These are phyloP conservation scores for Cystofilobasidium capitatum DNA, from an alignment of 768 basidiomycete genomes.

Conservation along the genomic window DNA sequence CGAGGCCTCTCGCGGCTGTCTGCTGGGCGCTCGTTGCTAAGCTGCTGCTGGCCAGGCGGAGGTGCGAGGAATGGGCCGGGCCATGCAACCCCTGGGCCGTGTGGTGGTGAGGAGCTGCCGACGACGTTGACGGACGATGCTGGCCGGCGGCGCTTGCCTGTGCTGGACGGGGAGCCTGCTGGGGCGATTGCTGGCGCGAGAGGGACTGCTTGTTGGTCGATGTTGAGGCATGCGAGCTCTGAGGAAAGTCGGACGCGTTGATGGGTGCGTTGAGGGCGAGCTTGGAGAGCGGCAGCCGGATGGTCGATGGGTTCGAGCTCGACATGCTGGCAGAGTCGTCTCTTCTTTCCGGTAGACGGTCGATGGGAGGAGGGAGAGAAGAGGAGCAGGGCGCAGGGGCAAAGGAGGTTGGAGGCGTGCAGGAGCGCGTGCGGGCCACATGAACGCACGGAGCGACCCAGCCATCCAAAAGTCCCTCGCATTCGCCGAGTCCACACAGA, in stretches of 20 bases:
- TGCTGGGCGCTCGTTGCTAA: slow-evolving; percentile 17
- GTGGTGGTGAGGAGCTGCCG: slow-evolving; percentile 29
- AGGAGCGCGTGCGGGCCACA: too few species aligned
- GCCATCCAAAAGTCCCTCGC: too few species aligned
- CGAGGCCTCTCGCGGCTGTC: slow-evolving; percentile 23
- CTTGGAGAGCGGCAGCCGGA: neutral
- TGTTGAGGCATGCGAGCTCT: neutral
- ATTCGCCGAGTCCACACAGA: too few species aligned
- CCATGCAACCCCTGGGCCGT: slow-evolving; percentile 40
- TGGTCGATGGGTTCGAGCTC: slow-evolving; percentile 3
- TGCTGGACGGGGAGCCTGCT: neutral
- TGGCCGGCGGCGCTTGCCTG: neutral
- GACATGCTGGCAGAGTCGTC: neutral
- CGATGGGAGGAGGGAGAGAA: too few species aligned
- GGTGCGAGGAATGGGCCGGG: slow-evolving; percentile 38
- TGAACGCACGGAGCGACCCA: too few species aligned
- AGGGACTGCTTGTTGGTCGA: neutral
- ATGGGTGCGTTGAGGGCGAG: slow-evolving; percentile 3
- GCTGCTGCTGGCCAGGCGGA: slow-evolving; percentile 30
- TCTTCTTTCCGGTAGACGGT: too few species aligned
- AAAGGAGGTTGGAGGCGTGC: too few species aligned
- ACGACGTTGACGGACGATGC: neutral
- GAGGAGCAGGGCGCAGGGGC: too few species aligned
- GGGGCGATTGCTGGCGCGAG: neutral
- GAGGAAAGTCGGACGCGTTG: slow-evolving; percentile 1